phyloP scores from a whole-genome alignment of 192 early-diverging fungal genomes.

The Gamsiella multidivaricata region DNA sequence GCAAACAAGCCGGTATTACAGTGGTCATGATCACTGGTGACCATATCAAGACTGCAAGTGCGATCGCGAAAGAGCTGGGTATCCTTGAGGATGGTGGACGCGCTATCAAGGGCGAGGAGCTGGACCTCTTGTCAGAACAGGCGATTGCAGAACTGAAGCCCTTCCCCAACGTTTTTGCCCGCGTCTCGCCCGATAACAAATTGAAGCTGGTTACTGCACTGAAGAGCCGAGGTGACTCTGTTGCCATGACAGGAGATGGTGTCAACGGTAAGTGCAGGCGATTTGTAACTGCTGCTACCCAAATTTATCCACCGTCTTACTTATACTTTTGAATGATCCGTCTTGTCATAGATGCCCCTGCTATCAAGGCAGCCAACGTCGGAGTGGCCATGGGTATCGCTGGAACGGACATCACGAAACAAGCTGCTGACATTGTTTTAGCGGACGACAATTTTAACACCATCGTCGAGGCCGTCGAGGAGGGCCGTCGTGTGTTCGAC shows the following conservation, averaged over 20 bases:
- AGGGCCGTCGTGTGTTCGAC: constrained; percentile 96
- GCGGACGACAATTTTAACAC: constrained; percentile 96
- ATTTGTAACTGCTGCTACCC: background rate
- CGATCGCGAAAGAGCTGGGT: constrained; percentile 91
- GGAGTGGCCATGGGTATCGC: constrained; percentile 97
- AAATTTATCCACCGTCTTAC: constrained; percentile 9
- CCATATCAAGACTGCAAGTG: constrained; percentile 91
- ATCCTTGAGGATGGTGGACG: constrained; percentile 81
- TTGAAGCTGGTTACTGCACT: constrained; percentile 93
- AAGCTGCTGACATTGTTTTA: constrained; percentile 96
- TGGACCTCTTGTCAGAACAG: constrained; percentile 93
- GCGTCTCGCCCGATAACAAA: constrained; percentile 97
- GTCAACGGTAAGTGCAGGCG: constrained; percentile 70
- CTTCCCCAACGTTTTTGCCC: constrained; percentile 97
- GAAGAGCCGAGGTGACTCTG: constrained; percentile 79
- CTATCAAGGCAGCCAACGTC: constrained; percentile 95
- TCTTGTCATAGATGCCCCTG: constrained; percentile 85
- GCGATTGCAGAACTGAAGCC: constrained; percentile 80
- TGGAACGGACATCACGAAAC: constrained; percentile 98
- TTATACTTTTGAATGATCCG: constrained; percentile 5
- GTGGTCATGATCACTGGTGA: constrained; percentile 99
- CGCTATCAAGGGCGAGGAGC: constrained; percentile 88
- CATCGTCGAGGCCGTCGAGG: constrained; percentile 92
- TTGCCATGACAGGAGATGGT: constrained; percentile 96
- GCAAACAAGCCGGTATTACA: constrained; percentile 92